Conservation (phyloP, 2,329 filamentous ascomycete species). For the Xylariaceae sp. region DNA sequence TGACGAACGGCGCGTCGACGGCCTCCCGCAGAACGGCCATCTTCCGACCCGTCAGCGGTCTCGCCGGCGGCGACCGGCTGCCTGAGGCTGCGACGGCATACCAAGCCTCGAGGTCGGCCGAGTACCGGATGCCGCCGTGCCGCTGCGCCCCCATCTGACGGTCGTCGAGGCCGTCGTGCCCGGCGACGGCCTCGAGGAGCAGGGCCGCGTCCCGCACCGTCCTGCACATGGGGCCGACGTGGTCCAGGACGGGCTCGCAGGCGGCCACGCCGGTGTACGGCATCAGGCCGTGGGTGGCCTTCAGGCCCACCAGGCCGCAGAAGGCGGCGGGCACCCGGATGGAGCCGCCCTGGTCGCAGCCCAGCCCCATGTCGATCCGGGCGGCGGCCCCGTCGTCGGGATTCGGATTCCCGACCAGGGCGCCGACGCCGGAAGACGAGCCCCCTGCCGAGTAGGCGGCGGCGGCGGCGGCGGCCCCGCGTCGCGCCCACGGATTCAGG, state of each 20-base stretch:
- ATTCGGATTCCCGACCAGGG: background rate
- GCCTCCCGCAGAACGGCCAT: no score
- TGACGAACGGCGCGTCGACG: no score
- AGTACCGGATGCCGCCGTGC: no score
- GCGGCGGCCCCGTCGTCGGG: no score
- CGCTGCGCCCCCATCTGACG: slow-evolving; percentile 30
- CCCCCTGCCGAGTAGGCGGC: slow-evolving; percentile 24
- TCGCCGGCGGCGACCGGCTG: slow-evolving; percentile 28
- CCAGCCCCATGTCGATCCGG: slow-evolving; percentile 19
- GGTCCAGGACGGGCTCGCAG: slow-evolving; percentile 33
- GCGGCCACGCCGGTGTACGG: slow-evolving; percentile 39
- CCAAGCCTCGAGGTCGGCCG: slow-evolving; percentile 26
- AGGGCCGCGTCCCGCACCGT: slow-evolving; percentile 33
- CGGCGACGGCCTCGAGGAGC: slow-evolving; percentile 36
- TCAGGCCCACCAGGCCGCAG: slow-evolving; percentile 33
- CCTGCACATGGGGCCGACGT: slow-evolving; percentile 35
- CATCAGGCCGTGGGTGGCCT: slow-evolving; percentile 39
- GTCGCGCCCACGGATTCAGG: slow-evolving; percentile 23
- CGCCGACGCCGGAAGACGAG: slow-evolving; percentile 23
- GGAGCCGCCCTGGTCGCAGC: slow-evolving; percentile 30
- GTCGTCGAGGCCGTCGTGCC: slow-evolving; percentile 39
- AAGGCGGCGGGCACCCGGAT: slow-evolving; percentile 30
- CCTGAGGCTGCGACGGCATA: slow-evolving; percentile 27
- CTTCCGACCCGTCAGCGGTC: no score
- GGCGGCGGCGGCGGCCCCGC: no score